A percentile compares a stretch with the other conserved stretches of the same genome.
Evolutionary conservation across 2,329 filamentous ascomycete genomes (phyloP).

Genomic region (Calonectria pseudoturangicola): DNA sequence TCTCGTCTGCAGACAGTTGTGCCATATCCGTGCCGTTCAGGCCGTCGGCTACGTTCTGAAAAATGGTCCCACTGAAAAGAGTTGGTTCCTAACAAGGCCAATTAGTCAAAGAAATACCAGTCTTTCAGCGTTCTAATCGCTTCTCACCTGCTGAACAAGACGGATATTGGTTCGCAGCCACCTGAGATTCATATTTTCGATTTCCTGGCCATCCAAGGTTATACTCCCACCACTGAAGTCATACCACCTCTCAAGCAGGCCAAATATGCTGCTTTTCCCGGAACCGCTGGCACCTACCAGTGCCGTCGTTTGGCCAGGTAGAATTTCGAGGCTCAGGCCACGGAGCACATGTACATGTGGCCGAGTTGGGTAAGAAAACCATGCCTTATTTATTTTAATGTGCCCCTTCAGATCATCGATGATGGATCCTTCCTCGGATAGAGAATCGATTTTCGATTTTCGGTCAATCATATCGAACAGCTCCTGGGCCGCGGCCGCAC

Average conservation of each 20-base stretch:
- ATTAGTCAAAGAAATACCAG: constrained; percentile 18
- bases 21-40: constrained; percentile 62
- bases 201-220: constrained; percentile 64
- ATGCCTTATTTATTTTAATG: constrained; percentile 68
- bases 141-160: constrained; percentile 66
- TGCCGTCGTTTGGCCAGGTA: constrained; percentile 69
- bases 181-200: constrained; percentile 67
- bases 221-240: constrained; percentile 67
- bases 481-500: constrained; percentile 66
- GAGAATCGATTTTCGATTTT: constrained; percentile 64
- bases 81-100: constrained; percentile 67
- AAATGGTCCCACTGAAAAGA: constrained; percentile 71
- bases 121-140: no score
- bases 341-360: constrained; percentile 68
- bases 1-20: constrained; percentile 63
- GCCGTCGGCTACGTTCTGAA: constrained; percentile 71
- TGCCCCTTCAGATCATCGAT: constrained; percentile 61
- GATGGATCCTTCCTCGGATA: constrained; percentile 59
- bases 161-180: constrained; percentile 73
- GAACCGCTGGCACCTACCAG: constrained; percentile 75
- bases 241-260: constrained; percentile 77
- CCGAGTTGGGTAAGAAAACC: constrained; percentile 76
- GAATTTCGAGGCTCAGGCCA: constrained; percentile 64
- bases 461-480: constrained; percentile 69
- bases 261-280: constrained; percentile 76